phyloP scores from a whole-genome alignment of 768 basidiomycete species.

The Pseudohyphozyma bogoriensis region DNA sequence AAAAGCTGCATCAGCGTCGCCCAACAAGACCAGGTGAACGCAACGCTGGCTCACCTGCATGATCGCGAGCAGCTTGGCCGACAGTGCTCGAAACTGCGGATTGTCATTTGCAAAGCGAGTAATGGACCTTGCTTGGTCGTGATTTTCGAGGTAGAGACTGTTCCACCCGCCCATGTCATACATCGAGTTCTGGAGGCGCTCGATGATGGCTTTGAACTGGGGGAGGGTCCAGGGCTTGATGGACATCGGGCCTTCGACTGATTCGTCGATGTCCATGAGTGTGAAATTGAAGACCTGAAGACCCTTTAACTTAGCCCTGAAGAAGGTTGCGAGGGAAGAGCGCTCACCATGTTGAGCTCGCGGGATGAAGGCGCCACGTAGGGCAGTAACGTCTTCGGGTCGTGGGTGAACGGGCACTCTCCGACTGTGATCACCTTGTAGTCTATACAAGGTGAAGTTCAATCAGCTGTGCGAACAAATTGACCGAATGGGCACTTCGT shows the following conservation, averaged over 20 bases:
- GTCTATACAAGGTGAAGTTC: background rate
- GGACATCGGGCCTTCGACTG: background rate
- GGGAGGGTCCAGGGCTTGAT: background rate
- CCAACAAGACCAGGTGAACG: conserved; percentile 4
- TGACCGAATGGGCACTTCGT: too few relatives aligned
- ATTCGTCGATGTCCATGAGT: background rate
- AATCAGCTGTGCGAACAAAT: background rate
- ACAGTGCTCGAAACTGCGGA: conserved; percentile 49
- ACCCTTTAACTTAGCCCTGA: background rate
- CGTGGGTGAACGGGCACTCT: background rate
- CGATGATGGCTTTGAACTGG: background rate
- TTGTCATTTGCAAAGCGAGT: background rate
- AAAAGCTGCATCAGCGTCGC: background rate
- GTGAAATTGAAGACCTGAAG: background rate
- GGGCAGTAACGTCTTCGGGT: background rate
- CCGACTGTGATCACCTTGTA: background rate
- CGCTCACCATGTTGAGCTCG: too few relatives aligned
- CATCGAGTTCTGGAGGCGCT: background rate
- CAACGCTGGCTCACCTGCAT: conserved; percentile 47
- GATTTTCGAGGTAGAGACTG: background rate
- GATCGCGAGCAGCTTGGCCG: conserved; percentile 57
- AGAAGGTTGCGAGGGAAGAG: too few relatives aligned
- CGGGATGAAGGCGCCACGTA: background rate
- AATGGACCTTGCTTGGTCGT: background rate
- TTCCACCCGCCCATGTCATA: background rate